Base-by-base conservation (phyloP, 768 basidiomycete species). In the Hortiboletus campestris region DNA sequence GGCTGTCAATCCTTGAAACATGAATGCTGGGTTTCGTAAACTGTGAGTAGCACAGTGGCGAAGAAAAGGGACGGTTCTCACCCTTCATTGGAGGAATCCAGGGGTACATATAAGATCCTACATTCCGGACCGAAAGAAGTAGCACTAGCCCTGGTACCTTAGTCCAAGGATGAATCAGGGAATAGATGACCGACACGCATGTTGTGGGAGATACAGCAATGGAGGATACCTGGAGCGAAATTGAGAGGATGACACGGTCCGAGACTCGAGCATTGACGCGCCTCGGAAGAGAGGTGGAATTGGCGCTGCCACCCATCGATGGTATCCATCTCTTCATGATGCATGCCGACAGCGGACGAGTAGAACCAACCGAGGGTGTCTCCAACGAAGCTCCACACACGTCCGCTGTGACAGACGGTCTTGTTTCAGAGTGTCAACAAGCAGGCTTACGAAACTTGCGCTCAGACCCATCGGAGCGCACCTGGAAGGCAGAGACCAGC, bases 311-410 rank as follows among this genome's bases (percentile, higher is more conserved):
- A 84, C 44, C 31, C 60, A 7, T 55, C 59, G 31, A n/a, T 41
- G 45, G 51, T 39, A 3, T 40, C 54, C 14, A 31, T 32, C 17
- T 17, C 42, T 28, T 58, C 49, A 13, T 45, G 46, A 11, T 57
- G 51, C 2, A 58, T 44, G 32, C 58, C 65, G 41, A 55, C 32
- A 2, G 59, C 49, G 52, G 66, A 72, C 6, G 73, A 67, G 57
- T 77, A 82, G 29, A 84, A 60, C 81, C 82, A 84, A 28, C 84
- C 84, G 45, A 64, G 63, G 51, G 74, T 67, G 46, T 85, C 83
- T 1, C 84, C 84, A n/a, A 77, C 65, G 56, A 83, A 77, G 22
- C 69, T 70, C 58, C 69, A 75, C 6, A 59, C 49, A 32, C 55
- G 63, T 17, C 71, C 78, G 36, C 68, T 55, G 38, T 75, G 49